Base-by-base conservation (phyloP, 306 rosid species). In the Dryas octopetala region DNA sequence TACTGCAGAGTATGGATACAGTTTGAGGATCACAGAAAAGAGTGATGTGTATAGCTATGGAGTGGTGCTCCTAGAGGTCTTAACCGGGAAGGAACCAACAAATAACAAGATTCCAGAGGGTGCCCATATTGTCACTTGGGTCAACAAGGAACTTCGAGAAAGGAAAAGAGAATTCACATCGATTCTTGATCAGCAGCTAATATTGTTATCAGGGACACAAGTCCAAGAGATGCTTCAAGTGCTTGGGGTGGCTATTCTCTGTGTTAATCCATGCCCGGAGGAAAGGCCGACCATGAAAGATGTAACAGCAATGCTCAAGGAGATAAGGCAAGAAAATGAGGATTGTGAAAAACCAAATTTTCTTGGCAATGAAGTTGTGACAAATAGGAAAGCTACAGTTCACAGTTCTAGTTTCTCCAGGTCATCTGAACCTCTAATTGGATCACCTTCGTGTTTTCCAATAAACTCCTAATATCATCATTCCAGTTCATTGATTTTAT, bases 11-110 rank as follows among this genome's bases (percentile, higher is more conserved):
- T 91, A 91, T 81, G 98, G 97, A 77, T 94, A 94, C 87, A 94
- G 96, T 80, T 80, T 87, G 82, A 88, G 91, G 87, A 91, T 94
- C 91, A 94, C 98, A 64, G 97, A 86, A 80, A 94, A 91, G 76
- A 91, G 98, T 71, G 98, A 94, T 78, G 98, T 94, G 76, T 94
- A 94, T 62, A 94, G 98, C 82, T 94, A 85, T 19, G 98, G 98
- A 4, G 95, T 94, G 49, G 93, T 94, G 74, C 88, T 94, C 14
- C 82, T 94, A 16, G 98, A 94, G 89, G 74, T 90, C 62, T 78
- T 94, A 66, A 94, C 97, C 0, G 97, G 97, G 50, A 91, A 80
- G 86, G 87, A 89, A 53, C 97, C 98, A 59, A 88, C 85, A 8
- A 95, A 91, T 73, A 66, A 74, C 78, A 82, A 87, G 78, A 88